A percentile compares a stretch with the other conserved stretches of the same genome.
phyloP scores from a whole-genome alignment of 2,329 filamentous ascomycete species.

The Cladosporium colombiae region DNA sequence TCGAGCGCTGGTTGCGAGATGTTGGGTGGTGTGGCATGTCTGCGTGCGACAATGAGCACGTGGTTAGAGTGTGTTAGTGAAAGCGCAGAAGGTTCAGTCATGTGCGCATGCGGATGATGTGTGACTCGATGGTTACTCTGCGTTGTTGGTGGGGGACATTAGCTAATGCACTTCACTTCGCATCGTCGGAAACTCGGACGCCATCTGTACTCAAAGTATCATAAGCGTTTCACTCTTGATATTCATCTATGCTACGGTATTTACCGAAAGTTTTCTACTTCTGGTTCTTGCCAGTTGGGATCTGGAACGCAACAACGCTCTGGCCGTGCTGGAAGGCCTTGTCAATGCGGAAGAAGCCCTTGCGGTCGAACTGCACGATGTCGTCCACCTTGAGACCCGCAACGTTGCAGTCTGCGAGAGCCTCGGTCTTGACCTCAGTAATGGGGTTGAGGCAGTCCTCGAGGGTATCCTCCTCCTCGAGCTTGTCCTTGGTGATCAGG shows the following conservation, averaged over 20 bases:
- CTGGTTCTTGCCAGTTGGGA: conserved; percentile 63
- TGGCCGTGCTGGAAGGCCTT: conserved; percentile 59
- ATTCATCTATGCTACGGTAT: conserved; percentile 13
- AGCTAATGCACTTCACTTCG: not conserved
- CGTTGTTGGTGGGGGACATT: not conserved
- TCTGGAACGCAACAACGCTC: conserved; percentile 66
- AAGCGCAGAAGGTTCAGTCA: not conserved
- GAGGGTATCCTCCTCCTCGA: conserved; percentile 82
- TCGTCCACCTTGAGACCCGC: conserved; percentile 77
- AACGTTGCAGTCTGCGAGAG: conserved; percentile 79
- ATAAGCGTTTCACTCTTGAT: conserved; percentile 20
- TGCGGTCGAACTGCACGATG: conserved; percentile 92
- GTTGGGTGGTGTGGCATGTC: not conserved
- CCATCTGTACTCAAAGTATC: not conserved
- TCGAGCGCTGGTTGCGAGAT: not conserved
- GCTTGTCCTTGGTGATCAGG: conserved; percentile 90
- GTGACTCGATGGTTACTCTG: not conserved
- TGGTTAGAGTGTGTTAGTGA: not conserved
- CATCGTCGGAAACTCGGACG: not conserved
- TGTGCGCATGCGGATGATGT: not conserved
- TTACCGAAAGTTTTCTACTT: conserved; percentile 7
- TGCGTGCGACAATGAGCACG: not conserved
- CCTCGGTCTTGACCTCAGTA: conserved; percentile 73
- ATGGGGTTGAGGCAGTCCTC: conserved; percentile 79
- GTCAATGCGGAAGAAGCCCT: conserved; percentile 89